These are phyloP conservation scores for Eurotiales sp. DNA, from an alignment of 2,329 filamentous ascomycete species.

Conservation along the genomic window DNA sequence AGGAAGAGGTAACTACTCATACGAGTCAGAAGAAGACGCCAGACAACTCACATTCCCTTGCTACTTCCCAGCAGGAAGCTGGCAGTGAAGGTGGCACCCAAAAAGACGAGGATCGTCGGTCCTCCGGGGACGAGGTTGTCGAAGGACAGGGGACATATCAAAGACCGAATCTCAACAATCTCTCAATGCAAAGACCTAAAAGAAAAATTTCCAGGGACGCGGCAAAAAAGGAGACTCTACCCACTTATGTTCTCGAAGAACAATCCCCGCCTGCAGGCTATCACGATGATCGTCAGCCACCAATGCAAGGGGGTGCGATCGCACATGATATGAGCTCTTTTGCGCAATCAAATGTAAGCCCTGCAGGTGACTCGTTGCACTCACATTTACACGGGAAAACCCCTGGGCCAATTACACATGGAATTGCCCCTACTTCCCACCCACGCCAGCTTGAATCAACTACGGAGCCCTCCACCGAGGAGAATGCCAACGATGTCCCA, in stretches of 20 bases:
- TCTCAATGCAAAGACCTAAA: constrained; percentile 28
- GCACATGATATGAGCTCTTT: constrained; percentile 18
- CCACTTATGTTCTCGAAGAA: constrained; percentile 21
- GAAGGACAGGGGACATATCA: constrained; percentile 31
- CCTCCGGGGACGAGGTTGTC: constrained; percentile 23
- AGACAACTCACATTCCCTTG: not conserved
- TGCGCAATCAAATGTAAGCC: constrained; percentile 21
- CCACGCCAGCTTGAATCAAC: constrained; percentile 13
- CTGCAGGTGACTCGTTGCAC: constrained; percentile 17
- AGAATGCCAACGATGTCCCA: constrained; percentile 6
- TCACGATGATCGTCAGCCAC: constrained; percentile 19
- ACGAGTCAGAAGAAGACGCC: not conserved
- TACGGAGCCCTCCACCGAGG: not conserved
- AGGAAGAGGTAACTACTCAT: not conserved
- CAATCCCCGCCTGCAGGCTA: constrained; percentile 19
- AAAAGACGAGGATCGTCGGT: not conserved
- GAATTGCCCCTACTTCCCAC: constrained; percentile 13
- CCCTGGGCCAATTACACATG: not conserved
- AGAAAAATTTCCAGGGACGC: constrained; percentile 26
- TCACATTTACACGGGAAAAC: not conserved
- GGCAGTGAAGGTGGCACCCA: not conserved
- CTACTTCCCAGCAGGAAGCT: not conserved
- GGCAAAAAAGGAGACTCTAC: constrained; percentile 19
- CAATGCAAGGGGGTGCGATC: constrained; percentile 27
- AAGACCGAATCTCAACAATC: constrained; percentile 24